These are phyloP conservation scores for Globisporangium cylindrosporum DNA, from an alignment of 352 stramenopile genomes.

Conservation along the genomic window DNA sequence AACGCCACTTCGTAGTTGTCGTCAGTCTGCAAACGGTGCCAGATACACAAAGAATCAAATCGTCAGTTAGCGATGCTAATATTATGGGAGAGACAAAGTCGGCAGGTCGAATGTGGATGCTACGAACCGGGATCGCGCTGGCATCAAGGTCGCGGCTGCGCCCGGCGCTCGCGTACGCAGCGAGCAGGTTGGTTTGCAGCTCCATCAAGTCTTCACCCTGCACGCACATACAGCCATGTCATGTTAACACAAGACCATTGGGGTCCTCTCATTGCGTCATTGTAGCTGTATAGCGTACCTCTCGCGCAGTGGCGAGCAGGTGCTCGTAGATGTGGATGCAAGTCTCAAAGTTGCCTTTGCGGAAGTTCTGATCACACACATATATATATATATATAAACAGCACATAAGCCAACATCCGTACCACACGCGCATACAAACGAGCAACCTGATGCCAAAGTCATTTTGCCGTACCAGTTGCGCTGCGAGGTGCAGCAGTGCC, in stretches of 20 bases:
- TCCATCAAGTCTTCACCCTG: slow-evolving; percentile 70
- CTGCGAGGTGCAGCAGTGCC: slow-evolving; percentile 61
- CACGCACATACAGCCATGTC: background rate
- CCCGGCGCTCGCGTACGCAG: slow-evolving; percentile 63
- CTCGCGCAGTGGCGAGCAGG: slow-evolving; percentile 41
- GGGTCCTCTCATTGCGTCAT: too few species aligned
- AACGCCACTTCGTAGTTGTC: slow-evolving; percentile 81
- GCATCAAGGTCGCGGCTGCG: slow-evolving; percentile 51
- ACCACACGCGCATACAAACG: background rate
- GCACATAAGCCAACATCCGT: background rate
- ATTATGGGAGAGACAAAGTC: background rate
- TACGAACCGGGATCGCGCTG: slow-evolving; percentile 45
- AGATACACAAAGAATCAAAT: background rate
- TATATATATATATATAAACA: slow-evolving; percentile 4
- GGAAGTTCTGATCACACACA: slow-evolving; percentile 50
- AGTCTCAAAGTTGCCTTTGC: slow-evolving; percentile 55
- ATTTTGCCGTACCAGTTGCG: slow-evolving; percentile 47
- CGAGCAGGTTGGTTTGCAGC: slow-evolving; percentile 75
- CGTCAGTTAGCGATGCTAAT: background rate
- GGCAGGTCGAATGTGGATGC: background rate
- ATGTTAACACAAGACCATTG: background rate
- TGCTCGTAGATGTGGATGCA: slow-evolving; percentile 78
- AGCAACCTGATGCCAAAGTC: background rate
- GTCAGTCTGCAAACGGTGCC: slow-evolving; percentile 35
- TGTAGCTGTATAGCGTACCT: slow-evolving; percentile 18